phyloP scores from a whole-genome alignment of 768 basidiomycete species.

The Coprinopsis sp. region DNA sequence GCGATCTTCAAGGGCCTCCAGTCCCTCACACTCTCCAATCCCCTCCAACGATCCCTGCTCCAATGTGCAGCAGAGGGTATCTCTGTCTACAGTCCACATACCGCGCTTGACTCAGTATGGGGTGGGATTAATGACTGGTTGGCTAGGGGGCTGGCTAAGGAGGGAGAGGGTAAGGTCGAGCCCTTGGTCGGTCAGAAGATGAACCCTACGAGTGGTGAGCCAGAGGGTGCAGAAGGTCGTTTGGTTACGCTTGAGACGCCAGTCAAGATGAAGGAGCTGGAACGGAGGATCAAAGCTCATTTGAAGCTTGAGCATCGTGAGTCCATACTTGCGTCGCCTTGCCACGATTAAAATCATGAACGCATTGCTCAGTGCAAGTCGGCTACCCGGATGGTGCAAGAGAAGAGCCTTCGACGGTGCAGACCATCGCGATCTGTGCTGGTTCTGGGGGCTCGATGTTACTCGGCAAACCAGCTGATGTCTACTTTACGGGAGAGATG shows the following conservation, averaged over 20 bases:
- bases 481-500: conserved; percentile 94
- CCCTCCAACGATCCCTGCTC: conserved; percentile 77
- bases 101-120: conserved; percentile 76
- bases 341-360: not conserved
- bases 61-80: conserved; percentile 78
- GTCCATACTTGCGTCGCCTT: conserved; percentile 6
- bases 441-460: conserved; percentile 84
- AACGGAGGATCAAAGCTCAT: conserved; percentile 63
- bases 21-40: conserved; percentile 70
- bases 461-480: conserved; percentile 67
- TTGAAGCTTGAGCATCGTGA: conserved; percentile 40
- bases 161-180: conserved; percentile 30
- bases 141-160: conserved; percentile 44
- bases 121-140: conserved; percentile 93
- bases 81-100: conserved; percentile 85
- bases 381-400: conserved; percentile 39
- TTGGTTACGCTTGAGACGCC: conserved; percentile 58
- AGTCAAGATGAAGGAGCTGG: conserved; percentile 55
- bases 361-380: conserved; percentile 60
- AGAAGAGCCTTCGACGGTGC: conserved; percentile 31
- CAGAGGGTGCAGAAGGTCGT: conserved; percentile 63
- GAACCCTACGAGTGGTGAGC: conserved; percentile 27
- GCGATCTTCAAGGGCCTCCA: conserved; percentile 74
- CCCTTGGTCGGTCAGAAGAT: conserved; percentile 39
- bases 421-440: conserved; percentile 83